Percentiles rank a stretch among this genome's conserved stretches.
Evolutionary conservation across 257 asterid genomes (phyloP).

Genomic region (Linderniella brevidens): DNA sequence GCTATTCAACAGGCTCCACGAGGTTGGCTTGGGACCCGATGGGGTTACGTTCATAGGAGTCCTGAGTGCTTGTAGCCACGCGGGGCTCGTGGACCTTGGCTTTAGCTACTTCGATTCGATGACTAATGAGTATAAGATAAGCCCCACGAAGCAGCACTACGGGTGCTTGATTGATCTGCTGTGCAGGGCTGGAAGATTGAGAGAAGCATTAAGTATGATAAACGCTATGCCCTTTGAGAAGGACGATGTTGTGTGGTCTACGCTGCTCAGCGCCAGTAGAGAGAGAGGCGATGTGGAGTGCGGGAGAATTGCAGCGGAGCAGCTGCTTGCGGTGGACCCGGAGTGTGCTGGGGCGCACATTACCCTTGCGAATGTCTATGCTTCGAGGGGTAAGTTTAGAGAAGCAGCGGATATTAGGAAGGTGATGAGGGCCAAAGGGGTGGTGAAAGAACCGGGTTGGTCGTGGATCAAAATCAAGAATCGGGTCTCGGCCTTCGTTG

Average conservation of each 20-base stretch:
- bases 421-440: slow-evolving; percentile 64
- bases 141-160: slow-evolving; percentile 61
- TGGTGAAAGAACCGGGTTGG: slow-evolving; percentile 86
- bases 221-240: slow-evolving; percentile 50
- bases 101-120: slow-evolving; percentile 47
- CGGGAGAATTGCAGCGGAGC: slow-evolving; percentile 57
- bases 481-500: slow-evolving; percentile 45
- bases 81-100: slow-evolving; percentile 59
- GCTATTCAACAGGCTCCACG: slow-evolving; percentile 38
- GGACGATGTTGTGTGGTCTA: slow-evolving; percentile 86
- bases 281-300: slow-evolving; percentile 56
- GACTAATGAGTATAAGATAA: slow-evolving; percentile 34
- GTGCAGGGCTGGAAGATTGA: slow-evolving; percentile 66
- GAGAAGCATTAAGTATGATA: slow-evolving; percentile 67
- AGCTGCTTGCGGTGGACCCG: slow-evolving; percentile 48
- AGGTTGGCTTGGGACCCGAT: slow-evolving; percentile 54
- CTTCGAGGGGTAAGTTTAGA: slow-evolving; percentile 61
- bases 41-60: slow-evolving; percentile 65
- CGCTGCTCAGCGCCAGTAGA: slow-evolving; percentile 60
- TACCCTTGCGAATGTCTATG: slow-evolving; percentile 57
- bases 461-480: slow-evolving; percentile 65
- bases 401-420: slow-evolving; percentile 75
- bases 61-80: slow-evolving; percentile 81
- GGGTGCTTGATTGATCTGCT: slow-evolving; percentile 94
- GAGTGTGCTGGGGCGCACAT: slow-evolving; percentile 71